Evolutionary conservation across 257 asterid species (phyloP), one percentile per base, ranked within the genome.

Genomic region (Handroanthus guayacan): DNA sequence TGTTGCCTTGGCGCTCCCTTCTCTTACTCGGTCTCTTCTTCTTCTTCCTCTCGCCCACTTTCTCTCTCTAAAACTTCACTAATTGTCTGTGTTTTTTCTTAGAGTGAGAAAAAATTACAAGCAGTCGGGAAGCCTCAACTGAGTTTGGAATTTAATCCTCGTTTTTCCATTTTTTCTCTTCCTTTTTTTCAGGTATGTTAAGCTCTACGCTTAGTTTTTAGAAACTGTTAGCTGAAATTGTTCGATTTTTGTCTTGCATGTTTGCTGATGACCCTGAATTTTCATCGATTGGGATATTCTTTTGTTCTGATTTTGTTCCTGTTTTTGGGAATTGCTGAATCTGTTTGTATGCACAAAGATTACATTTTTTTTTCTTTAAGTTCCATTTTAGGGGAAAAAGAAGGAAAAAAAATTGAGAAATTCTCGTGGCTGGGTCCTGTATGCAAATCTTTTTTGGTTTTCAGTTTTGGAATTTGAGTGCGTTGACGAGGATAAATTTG

Each of bases 1-100:
- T 70, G 80, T 62, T 80, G 86, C 81, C 79, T 85, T 86, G 85
- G 86, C 92, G 87, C 87, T 70, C 83, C 73, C 65, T 17, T 60
- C 75, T 51, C 39, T 38, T 60, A 9, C 61, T 76, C 25, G 10
- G 41, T 5, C 9, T 47, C 61, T 9, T 68, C 66, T 60, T 37
- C 60, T 39, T 6, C 55, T 3, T 11, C 56, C 25, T 5, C 61
- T 37, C 18, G 58, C 48, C 43, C 41, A 55, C 51, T 77, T 57
- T 83, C 82, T 84, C 90, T 81, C 84, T 37, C 86, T 74, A 75
- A 80, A 57, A 62, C 38, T 64, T 31, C 69, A 44, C 64, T 11
- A 52, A 17, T 11, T 14, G 1, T 8, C 65, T 25, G 70, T 61
- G 50, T 18, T 11, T 57, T 34, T 17, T 55, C 72, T 67, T 37